A percentile compares a stretch with the other conserved stretches of the same genome.
Evolutionary conservation across 1,139 yeast genomes (phyloP).

Genomic region (Lodderomyces metapsilosis): DNA sequence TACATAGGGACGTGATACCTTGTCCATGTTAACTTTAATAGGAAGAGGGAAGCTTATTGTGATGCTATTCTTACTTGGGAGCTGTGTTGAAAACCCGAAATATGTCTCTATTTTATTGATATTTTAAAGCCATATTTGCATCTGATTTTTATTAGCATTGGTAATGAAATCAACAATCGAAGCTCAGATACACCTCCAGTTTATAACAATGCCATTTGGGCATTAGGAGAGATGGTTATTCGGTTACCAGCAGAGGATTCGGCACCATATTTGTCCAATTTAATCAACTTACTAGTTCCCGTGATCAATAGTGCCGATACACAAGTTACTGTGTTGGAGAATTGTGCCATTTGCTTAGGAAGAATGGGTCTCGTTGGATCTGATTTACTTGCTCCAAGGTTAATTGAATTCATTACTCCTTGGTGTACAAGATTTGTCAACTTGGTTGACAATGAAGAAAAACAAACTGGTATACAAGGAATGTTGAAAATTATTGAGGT

Average conservation of each 20-base stretch:
- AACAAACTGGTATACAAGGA: no score
- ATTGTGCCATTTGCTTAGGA: constrained; percentile 93
- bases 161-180: constrained; percentile 63
- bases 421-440: no score
- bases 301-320: constrained; percentile 58
- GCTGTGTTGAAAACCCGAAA: no score
- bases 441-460: no score
- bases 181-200: constrained; percentile 57
- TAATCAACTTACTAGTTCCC: constrained; percentile 63
- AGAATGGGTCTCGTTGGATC: constrained; percentile 60
- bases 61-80: no score
- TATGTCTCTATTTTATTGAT: constrained; percentile 56
- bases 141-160: constrained; percentile 59
- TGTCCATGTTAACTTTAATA: no score
- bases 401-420: no score
- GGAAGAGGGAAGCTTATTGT: no score
- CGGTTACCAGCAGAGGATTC: constrained; percentile 51
- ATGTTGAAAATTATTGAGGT: no score
- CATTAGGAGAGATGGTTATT: constrained; percentile 81
- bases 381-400: no score
- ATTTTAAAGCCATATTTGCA: constrained; percentile 58
- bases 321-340: constrained; percentile 70
- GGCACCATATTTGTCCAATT: constrained; percentile 58
- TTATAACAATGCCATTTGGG: constrained; percentile 90
- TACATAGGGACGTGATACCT: no score